Evolutionary conservation across 1,139 yeast genomes (phyloP), one percentile per base, ranked within the genome.

Genomic region (Yamadazyma buinensis): DNA sequence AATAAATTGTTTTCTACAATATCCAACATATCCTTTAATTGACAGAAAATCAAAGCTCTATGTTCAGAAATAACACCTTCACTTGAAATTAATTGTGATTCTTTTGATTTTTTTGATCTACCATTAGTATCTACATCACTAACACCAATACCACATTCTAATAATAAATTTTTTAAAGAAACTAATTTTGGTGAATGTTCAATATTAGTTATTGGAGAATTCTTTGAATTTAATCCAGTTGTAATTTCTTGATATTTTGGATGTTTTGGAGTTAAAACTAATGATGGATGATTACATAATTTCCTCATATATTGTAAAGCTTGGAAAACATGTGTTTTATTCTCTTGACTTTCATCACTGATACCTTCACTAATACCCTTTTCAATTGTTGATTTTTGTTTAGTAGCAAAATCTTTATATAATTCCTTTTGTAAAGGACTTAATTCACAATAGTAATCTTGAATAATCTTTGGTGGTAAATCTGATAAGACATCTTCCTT

Each of bases 301-400:
- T 94, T 94, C 45, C 98, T 75, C 97, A 94, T 88, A 55, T 94
- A 94, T 57, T 94, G 97, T 48, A 94, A 72, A 0, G 96, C 97
- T 58, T 92, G 98, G 81, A 94, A 94, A 41, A 94, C 88, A 56
- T 94, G 98, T 37, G 90, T 88, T 54, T 88, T 87, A 36, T 77
- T 77, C 34, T 72, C 75, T 41, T 64, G 67, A 29, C 55, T 60
- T 14, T 56, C 64, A 12, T 58, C 65, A 28, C 68, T 73, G 3
- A 49, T 51, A 8, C 51, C 52, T 26, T 57, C 57, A 27, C 69
- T 64, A 17, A 83, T 72, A 40, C 84, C 94, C 39, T 75, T 73
- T 43, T 77, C 79, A 5, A 90, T 92, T 3, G 76, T 67, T 5
- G 73, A 63, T 55, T 86, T 85, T 53, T 92, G 97, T 54, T 85